Base-by-base conservation (phyloP, 352 stramenopile species). In the Pythium sp. region DNA sequence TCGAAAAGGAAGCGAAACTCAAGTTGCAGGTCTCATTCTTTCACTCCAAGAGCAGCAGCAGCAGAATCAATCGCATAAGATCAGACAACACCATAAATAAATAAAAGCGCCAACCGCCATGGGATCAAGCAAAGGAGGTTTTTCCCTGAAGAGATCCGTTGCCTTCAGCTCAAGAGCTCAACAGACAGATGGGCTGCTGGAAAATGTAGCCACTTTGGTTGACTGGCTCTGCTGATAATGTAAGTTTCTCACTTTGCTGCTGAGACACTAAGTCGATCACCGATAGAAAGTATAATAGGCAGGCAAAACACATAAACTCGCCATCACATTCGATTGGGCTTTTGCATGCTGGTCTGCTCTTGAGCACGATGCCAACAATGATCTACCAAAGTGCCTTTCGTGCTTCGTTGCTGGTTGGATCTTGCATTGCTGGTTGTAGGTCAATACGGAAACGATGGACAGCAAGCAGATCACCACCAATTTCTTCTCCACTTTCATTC, bases 1-100 rank as follows among this genome's bases (percentile, higher is more conserved):
- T 56, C n/a, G 49, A 56, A 54, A n/a, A 8, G 20, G 49, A 5
- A 58, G 53, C 53, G 53, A 58, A 58, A 36, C 54, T 24, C 55
- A 28, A 60, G 20, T 20, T 43, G n/a, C 56, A 61, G 32, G 56
- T 61, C 56, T 30, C 56, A 61, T 14, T 43, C 56, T 22, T 18
- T 61, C 56, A 61, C 28, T 26, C 22, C 2, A 15, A 11, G n/a
- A 60, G 20, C 5, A 46, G 0, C 12, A 15, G 14, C 38, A 46
- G 38, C 38, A 46, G 38, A 46, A 15, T 43, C 30, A 8, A 58
- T 58, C 36, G 54, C 54, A 12, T 32, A 41, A 22, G 53, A 49
- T 49, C 15, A n/a, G 54, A n/a, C 53, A 46, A 3, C 38, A 46
- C 38, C 32, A 58, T n/a, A 11, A 58, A 32, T 32, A n/a, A 4